These are phyloP conservation scores for Botrytis sinoallii DNA, from an alignment of 2,329 filamentous ascomycete species.

Conservation along the genomic window DNA sequence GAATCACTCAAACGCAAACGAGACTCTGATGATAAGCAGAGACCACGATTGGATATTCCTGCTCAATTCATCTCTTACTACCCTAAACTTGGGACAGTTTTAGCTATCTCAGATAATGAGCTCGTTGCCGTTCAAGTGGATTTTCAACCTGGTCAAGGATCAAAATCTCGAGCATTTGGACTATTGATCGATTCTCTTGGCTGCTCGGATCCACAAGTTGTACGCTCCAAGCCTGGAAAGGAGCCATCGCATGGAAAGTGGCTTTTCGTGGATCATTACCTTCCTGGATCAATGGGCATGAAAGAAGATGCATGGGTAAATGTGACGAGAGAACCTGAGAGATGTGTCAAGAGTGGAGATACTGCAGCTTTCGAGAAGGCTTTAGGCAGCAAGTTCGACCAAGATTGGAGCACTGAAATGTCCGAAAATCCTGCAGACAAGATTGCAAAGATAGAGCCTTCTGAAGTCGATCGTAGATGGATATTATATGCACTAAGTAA, in stretches of 20 bases:
- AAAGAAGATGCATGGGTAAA: conserved; percentile 25
- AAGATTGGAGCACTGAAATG: conserved; percentile 21
- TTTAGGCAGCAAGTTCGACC: conserved; percentile 40
- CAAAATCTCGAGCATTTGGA: conserved; percentile 55
- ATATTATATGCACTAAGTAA: conserved; percentile 52
- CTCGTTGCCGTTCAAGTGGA: conserved; percentile 70
- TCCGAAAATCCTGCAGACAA: conserved; percentile 22
- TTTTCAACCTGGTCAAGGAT: conserved; percentile 53
- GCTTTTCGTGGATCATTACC: conserved; percentile 30
- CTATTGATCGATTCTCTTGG: conserved; percentile 72
- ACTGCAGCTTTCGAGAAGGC: conserved; percentile 42
- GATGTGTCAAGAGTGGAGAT: conserved; percentile 38
- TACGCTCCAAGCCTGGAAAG: conserved; percentile 26
- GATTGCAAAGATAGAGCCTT: conserved; percentile 43
- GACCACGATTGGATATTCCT: conserved; percentile 12
- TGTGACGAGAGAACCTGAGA: conserved; percentile 36
- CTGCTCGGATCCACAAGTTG: conserved; percentile 51
- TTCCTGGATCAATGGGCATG: conserved; percentile 30
- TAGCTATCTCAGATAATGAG: conserved; percentile 61
- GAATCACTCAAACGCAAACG: conserved; percentile 30
- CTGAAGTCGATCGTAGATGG: conserved; percentile 62
- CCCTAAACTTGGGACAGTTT: conserved; percentile 61
- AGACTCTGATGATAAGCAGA: conserved; percentile 26
- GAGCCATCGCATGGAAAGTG: conserved; percentile 16
- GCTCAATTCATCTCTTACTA: conserved; percentile 56